These are phyloP conservation scores for Moesziomyces antarcticus DNA, from an alignment of 1,284 basidiomycete species.

Conservation along the genomic window DNA sequence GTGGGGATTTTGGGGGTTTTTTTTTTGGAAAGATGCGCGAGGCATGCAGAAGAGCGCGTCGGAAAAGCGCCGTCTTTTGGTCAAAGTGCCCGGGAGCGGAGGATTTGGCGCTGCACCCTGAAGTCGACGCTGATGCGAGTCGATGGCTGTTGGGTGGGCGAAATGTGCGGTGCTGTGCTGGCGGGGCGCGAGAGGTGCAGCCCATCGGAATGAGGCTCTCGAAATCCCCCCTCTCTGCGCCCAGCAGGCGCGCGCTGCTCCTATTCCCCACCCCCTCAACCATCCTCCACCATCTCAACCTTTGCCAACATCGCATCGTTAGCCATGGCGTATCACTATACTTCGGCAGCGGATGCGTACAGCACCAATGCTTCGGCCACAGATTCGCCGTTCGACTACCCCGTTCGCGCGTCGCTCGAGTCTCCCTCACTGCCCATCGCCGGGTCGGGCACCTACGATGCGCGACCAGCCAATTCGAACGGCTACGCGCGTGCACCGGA, in stretches of 20 bases:
- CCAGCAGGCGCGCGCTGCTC: background rate
- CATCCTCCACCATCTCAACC: conserved; percentile 7
- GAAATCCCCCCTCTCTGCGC: background rate
- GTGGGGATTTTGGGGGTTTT: too few relatives aligned
- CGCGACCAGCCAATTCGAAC: conserved; percentile 26
- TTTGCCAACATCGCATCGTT: background rate
- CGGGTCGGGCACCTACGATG: conserved; percentile 20
- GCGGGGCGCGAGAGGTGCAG: background rate
- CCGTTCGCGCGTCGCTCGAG: conserved; percentile 29
- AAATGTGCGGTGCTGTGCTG: background rate
- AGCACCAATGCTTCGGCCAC: background rate
- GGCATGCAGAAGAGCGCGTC: conserved; percentile 8
- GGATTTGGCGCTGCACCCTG: background rate
- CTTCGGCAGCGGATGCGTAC: conserved; percentile 45
- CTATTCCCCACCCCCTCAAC: background rate
- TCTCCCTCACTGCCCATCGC: conserved; percentile 15
- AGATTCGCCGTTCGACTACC: conserved; percentile 29
- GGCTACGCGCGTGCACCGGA: conserved; percentile 29
- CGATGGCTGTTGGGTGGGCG: background rate
- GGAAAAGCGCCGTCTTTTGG: conserved; percentile 15
- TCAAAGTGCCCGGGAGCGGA: too few relatives aligned
- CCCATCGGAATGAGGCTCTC: background rate
- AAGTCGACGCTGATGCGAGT: background rate
- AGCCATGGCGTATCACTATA: conserved; percentile 32
- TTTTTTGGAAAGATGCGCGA: background rate